A percentile compares a stretch with the other conserved stretches of the same genome.
phyloP scores from a whole-genome alignment of 345 rosid genomes.

The Clausena lansium region DNA sequence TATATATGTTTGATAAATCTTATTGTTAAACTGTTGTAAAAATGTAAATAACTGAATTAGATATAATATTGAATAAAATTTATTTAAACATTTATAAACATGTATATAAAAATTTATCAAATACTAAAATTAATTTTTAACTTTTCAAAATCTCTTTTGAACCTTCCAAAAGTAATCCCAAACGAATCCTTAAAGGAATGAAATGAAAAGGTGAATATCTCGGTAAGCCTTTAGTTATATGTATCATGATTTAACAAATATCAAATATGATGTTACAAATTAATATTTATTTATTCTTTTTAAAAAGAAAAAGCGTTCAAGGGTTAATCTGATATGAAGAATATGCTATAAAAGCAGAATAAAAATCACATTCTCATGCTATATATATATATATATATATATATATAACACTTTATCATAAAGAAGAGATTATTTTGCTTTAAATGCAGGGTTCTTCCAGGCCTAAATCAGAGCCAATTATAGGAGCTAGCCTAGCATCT shows the following conservation, averaged over 20 bases:
- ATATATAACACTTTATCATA: constrained; percentile 11
- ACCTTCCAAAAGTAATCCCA: fast-evolving
- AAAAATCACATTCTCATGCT: constrained; percentile 10
- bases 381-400: neutral
- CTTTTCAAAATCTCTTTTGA: too few species aligned
- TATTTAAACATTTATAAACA: too few species aligned
- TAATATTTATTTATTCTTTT: too few species aligned
- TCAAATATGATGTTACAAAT: neutral
- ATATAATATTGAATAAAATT: too few species aligned
- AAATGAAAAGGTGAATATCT: constrained; percentile 11
- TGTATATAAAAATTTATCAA: too few species aligned
- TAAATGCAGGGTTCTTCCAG: neutral
- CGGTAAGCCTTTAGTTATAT: neutral
- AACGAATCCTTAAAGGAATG: neutral
- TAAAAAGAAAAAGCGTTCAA: neutral
- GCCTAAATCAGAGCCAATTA: constrained; percentile 1
- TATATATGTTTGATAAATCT: too few species aligned
- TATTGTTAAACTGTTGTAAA: too few species aligned
- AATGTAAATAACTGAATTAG: too few species aligned
- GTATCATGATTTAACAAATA: neutral
- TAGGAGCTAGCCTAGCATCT: constrained; percentile 13
- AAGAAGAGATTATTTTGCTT: neutral
- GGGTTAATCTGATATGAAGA: constrained; percentile 6
- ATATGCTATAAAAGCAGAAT: constrained; percentile 14
- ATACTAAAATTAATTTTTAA: too few species aligned